Evolutionary conservation across 1,284 basidiomycete species (phyloP), one percentile per base, ranked within the genome.

Genomic region (Exobasidium rhododendri): DNA sequence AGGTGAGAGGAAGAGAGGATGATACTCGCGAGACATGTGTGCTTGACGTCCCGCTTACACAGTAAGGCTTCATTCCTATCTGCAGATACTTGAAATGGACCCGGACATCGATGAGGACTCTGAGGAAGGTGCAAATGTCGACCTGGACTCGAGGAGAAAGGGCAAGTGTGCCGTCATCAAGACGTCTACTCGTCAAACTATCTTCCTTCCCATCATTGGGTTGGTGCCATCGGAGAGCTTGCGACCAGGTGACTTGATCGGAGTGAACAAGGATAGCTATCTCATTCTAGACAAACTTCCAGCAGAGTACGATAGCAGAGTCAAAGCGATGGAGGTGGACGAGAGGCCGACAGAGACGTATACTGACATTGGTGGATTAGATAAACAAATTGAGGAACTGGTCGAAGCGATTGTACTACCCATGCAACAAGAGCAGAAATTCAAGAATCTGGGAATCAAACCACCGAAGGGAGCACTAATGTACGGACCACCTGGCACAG

Each of bases 261-360:
- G 94, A 68, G 94, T 98, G 56, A 98, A 99, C 84, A 99, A 99
- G 82, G 94, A 98, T 81, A 97, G 92, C n/a, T 98, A 98, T 79
- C 86, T 99, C 65, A 86, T 98, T 49, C 86, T 99, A 30, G 94
- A 98, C 81, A 94, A 87, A 54, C 82, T 90, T 2, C 88, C 88
- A 4, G 82, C 86, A 64, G 89, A 90, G 75, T 90, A 88, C 80
- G 89, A 90, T 73, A 87, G 87, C 35, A 83, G 89, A 62, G 89
- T 90, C 57, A 89, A 89, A 80, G 89, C 89, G 1, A 99, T 98
- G 94, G 92, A 97, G 80, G 96, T 90, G 1, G 89, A 90, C 71
- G 89, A 90, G 81, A 82, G 86, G 65, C 88, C 89, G 22, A 89
- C 88, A 13, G 89, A 89, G 80, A 86, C 85, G 1, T 90, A 90